Evolutionary conservation across 371 early-diverging fungal species (phyloP).

Genomic region (Haplosporangium sp.): DNA sequence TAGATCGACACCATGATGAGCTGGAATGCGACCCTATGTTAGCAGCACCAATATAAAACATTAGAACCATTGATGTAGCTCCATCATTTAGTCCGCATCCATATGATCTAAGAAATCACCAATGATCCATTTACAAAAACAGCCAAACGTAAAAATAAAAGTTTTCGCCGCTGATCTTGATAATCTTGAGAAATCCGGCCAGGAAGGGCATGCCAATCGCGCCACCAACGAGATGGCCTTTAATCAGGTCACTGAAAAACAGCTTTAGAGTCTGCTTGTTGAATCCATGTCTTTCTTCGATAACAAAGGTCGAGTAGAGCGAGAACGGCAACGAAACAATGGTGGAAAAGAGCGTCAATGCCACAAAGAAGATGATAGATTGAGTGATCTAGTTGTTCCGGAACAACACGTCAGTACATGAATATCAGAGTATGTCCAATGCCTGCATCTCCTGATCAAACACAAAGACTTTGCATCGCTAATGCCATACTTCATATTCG

Average conservation of each 20-base stretch:
- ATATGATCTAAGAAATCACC: too few species aligned
- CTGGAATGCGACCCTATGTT: conserved; percentile 84
- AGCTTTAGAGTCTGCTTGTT: conserved; percentile 93
- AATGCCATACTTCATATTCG: conserved; percentile 77
- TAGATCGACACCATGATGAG: conserved; percentile 90
- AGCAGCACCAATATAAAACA: neutral
- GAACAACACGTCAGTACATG: too few species aligned
- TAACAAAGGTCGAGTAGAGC: conserved; percentile 92
- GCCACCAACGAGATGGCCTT: conserved; percentile 73
- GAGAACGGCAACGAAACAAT: conserved; percentile 83
- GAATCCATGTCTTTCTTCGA: conserved; percentile 96
- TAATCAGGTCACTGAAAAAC: conserved; percentile 88
- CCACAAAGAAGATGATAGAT: conserved; percentile 80
- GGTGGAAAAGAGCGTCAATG: conserved; percentile 72
- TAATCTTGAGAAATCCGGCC: conserved; percentile 86
- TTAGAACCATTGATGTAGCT: too few species aligned
- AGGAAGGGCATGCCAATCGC: conserved; percentile 85
- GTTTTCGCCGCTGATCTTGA: conserved; percentile 82
- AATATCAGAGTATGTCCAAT: neutral
- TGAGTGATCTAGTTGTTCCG: conserved; percentile 73
- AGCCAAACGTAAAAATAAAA: conserved; percentile 93
- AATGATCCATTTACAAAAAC: conserved; percentile 71
- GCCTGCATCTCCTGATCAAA: neutral
- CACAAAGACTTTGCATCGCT: neutral
- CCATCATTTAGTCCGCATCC: too few species aligned